phyloP scores from a whole-genome alignment of 176 grass and related monocot genomes.

The Oryza officinalis region DNA sequence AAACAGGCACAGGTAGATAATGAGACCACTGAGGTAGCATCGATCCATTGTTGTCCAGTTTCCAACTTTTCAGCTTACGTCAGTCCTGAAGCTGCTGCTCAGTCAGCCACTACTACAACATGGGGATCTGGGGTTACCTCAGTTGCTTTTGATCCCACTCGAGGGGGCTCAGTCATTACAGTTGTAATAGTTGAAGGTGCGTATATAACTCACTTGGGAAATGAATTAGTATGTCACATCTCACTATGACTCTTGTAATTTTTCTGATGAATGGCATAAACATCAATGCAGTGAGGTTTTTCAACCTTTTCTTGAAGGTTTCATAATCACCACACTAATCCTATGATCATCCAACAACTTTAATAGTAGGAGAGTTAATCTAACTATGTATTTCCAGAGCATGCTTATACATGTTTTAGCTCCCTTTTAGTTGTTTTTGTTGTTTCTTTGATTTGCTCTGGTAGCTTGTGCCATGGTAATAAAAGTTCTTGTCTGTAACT shows the following conservation, averaged over 20 bases:
- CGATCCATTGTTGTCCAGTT: slow-evolving; percentile 97
- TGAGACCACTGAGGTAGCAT: slow-evolving; percentile 70
- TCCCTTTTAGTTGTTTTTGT: neutral
- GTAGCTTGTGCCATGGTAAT: neutral
- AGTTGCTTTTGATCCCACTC: slow-evolving; percentile 99
- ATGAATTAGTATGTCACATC: neutral
- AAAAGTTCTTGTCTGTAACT: slow-evolving; percentile 14
- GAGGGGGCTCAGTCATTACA: slow-evolving; percentile 84
- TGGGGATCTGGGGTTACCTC: slow-evolving; percentile 98
- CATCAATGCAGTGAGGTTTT: slow-evolving; percentile 7
- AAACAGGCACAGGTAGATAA: slow-evolving; percentile 57
- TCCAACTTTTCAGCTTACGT: slow-evolving; percentile 99
- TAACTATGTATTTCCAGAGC: neutral
- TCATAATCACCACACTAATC: slow-evolving; percentile 10
- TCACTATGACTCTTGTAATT: slow-evolving; percentile 13
- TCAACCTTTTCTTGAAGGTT: neutral
- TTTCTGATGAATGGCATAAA: slow-evolving; percentile 4
- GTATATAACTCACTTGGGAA: slow-evolving; percentile 12
- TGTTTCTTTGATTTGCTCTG: neutral
- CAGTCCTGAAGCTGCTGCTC: slow-evolving; percentile 93
- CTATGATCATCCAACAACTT: neutral
- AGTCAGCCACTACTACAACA: slow-evolving; percentile 93
- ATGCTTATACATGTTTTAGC: neutral
- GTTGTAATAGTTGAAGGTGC: slow-evolving; percentile 98
- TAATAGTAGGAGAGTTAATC: neutral